These are phyloP conservation scores for Physcomitrium patens DNA, from an alignment of 225 moss, liverwort and hornwort species.

Conservation along the genomic window DNA sequence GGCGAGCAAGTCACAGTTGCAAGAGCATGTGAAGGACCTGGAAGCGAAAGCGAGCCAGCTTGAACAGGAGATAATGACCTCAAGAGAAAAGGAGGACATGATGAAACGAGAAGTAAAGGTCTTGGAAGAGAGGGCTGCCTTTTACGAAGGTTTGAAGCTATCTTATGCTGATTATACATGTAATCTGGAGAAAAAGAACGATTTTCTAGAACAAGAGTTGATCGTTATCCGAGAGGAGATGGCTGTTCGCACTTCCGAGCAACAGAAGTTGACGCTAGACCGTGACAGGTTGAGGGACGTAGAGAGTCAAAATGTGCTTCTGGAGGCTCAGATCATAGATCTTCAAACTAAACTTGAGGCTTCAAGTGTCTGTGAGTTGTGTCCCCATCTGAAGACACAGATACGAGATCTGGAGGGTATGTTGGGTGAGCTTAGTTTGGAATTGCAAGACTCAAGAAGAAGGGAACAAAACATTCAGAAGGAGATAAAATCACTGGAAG, in stretches of 20 bases:
- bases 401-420: slow-evolving; percentile 24
- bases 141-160: slow-evolving; percentile 41
- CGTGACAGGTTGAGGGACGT: slow-evolving; percentile 26
- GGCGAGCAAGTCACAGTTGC: slow-evolving; percentile 24
- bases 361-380: slow-evolving; percentile 23
- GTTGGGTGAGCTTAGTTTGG: slow-evolving; percentile 38
- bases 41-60: slow-evolving; percentile 34
- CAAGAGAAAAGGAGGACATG: slow-evolving; percentile 39
- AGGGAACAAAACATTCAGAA: slow-evolving; percentile 26
- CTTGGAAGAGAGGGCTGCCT: slow-evolving; percentile 38
- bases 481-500: slow-evolving; percentile 28
- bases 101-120: slow-evolving; percentile 32
- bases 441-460: slow-evolving; percentile 27
- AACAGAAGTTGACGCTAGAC: slow-evolving; percentile 18
- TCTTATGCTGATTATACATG: slow-evolving; percentile 41
- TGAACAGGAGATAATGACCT: slow-evolving; percentile 25
- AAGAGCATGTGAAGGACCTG: slow-evolving; percentile 31
- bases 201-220: slow-evolving; percentile 35
- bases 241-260: slow-evolving; percentile 22
- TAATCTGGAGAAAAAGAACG: slow-evolving; percentile 25
- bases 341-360: slow-evolving; percentile 24
- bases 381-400: slow-evolving; percentile 33
- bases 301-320: background rate
- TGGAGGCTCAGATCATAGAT: slow-evolving; percentile 27
- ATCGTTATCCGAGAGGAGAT: slow-evolving; percentile 25